Evolutionary conservation across 805 yeast species (phyloP).

Genomic region (Kodamaea sagamina): DNA sequence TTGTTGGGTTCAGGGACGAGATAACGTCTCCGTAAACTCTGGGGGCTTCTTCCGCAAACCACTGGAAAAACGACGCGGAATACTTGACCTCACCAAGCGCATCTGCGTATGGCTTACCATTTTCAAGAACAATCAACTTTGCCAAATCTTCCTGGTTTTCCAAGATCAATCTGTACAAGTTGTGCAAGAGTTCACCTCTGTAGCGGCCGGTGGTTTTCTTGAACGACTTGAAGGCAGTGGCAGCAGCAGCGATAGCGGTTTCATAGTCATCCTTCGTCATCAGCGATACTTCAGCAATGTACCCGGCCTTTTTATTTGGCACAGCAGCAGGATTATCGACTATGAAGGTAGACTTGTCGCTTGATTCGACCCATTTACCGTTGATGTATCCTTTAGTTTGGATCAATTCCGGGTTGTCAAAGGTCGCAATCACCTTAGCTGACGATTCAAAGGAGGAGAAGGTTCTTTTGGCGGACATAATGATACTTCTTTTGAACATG

Average conservation of each 20-base stretch:
- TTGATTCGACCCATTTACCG: slow-evolving; percentile 67
- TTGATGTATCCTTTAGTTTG: slow-evolving; percentile 64
- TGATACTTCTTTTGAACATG: slow-evolving; percentile 3
- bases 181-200: slow-evolving; percentile 53
- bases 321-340: slow-evolving; percentile 76
- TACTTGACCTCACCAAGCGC: slow-evolving; percentile 70
- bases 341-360: slow-evolving; percentile 49
- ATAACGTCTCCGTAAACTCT: slow-evolving; percentile 67
- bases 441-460: slow-evolving; percentile 12
- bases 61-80: slow-evolving; percentile 78
- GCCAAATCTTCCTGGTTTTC: slow-evolving; percentile 69
- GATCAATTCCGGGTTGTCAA: slow-evolving; percentile 53
- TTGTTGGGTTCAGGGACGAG: slow-evolving; percentile 50
- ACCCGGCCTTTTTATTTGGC: slow-evolving; percentile 36
- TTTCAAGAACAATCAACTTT: slow-evolving; percentile 61
- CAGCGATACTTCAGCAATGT: slow-evolving; percentile 58
- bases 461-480: slow-evolving; percentile 9
- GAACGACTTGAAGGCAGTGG: slow-evolving; percentile 53
- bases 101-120: slow-evolving; percentile 73
- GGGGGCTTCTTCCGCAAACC: slow-evolving; percentile 87
- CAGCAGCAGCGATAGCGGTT: slow-evolving; percentile 58
- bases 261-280: slow-evolving; percentile 49
- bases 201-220: slow-evolving; percentile 56
- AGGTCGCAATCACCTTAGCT: slow-evolving; percentile 15
- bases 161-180: slow-evolving; percentile 53